phyloP scores from a whole-genome alignment of 106 monocot genomes.

The Dioscorea zingiberensis region DNA sequence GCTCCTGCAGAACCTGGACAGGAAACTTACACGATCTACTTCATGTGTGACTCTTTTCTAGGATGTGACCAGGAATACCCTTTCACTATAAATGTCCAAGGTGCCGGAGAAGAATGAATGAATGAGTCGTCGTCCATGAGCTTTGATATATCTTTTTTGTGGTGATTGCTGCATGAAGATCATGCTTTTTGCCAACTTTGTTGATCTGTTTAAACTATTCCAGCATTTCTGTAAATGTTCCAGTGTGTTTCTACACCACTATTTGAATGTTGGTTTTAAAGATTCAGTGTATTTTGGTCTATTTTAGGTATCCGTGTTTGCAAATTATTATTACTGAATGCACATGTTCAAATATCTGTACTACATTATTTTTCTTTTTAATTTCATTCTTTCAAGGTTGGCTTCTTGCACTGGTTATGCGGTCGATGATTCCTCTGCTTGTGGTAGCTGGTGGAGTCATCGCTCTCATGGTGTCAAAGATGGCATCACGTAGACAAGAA shows the following conservation, averaged over 20 bases:
- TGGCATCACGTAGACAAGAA: conserved; percentile 43
- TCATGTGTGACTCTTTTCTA: conserved; percentile 95
- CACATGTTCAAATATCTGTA: no score
- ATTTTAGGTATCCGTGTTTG: no score
- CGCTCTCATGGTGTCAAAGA: conserved; percentile 33
- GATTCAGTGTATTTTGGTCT: no score
- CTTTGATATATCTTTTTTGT: no score
- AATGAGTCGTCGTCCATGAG: no score
- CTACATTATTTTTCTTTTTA: conserved; percentile 18
- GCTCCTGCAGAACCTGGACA: conserved; percentile 53
- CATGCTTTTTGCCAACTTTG: no score
- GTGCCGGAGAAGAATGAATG: conserved; percentile 26
- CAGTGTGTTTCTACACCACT: no score
- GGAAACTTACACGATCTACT: conserved; percentile 63
- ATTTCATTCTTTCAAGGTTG: conserved; percentile 46
- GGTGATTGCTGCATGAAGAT: no score
- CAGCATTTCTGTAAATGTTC: no score
- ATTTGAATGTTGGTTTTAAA: no score
- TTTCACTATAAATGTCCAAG: conserved; percentile 57
- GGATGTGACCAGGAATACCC: conserved; percentile 96
- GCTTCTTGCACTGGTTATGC: conserved; percentile 53
- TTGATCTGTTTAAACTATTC: no score
- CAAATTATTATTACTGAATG: no score
- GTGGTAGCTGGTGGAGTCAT: conserved; percentile 36
- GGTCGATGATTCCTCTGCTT: conserved; percentile 33